Base-by-base conservation (phyloP, 2,329 filamentous ascomycete genomes). In the Epichloe typhina region DNA sequence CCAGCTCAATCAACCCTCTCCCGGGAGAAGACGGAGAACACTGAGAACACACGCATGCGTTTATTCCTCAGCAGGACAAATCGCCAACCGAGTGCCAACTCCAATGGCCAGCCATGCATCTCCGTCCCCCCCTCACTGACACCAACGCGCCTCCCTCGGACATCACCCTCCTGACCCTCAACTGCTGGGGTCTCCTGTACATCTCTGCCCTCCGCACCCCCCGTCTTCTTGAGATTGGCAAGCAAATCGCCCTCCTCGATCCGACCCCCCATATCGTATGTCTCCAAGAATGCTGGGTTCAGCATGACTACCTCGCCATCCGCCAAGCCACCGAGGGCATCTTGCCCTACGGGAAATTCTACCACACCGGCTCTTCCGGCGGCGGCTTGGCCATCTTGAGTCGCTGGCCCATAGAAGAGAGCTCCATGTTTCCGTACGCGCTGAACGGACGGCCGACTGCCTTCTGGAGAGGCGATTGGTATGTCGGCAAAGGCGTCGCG, bases 161-260 rank as follows among this genome's bases (percentile, higher is more conserved):
- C 52, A 78, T 97, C 63, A 84, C 86, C 62, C 75, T 97, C 58
- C 72, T 96, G 57, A 93, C 88, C 4, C 80, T 95, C 65, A 98
- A 98, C 69, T 96, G 89, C 79, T 97, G 93, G 91, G 93, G 93
- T 48, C 81, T 97, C 54, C 91, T 94, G 62, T 88, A 82, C 70
- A 76, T 97, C 61, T 83, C 90, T 48, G 83, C 83, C 57, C 79
- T 86, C 58, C 87, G 90, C 57, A 72, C 77, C 56, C 83, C 86
- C 59, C 87, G 93, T 42, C 77, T 97, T 47, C 69, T 76, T 33
- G 87, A 95, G 65, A 96, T 97, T 61, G 91, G 88, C 50, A 82
- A 78, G 56, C 85, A 86, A 56, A 77, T 97, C 55, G 84, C 88
- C 56, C 67, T 73, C 41, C 75, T 80, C 52, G 69, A 76, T 17